phyloP scores from a whole-genome alignment of 2,329 filamentous ascomycete genomes.

The Clonostachys chloroleuca region DNA sequence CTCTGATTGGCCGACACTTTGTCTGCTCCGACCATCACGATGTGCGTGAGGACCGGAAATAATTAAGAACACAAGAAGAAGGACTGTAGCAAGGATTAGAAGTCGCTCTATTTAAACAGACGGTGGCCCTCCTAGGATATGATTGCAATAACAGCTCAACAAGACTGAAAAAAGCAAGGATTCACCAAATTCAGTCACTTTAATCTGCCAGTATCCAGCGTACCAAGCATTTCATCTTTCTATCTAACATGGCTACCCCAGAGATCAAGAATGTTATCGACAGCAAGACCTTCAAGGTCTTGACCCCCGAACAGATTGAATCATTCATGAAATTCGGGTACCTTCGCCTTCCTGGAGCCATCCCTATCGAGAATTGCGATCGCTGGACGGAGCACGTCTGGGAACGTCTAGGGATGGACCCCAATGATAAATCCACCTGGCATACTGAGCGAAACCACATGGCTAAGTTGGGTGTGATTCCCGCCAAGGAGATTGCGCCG shows the following conservation, averaged over 20 bases:
- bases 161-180: no score
- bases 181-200: no score
- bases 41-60: no score
- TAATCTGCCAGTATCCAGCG: no score
- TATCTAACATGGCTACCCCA: background rate
- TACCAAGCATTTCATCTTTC: no score
- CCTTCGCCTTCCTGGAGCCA: constrained; percentile 15
- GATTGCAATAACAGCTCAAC: no score
- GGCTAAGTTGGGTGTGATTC: constrained; percentile 53
- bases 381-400: constrained; percentile 43
- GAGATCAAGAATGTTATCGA: constrained; percentile 1
- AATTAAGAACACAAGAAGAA: no score
- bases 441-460: constrained; percentile 58
- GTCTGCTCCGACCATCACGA: no score
- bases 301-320: constrained; percentile 1
- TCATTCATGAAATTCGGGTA: constrained; percentile 34
- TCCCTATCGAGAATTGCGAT: constrained; percentile 18
- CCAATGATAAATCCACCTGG: constrained; percentile 63
- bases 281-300: constrained; percentile 1
- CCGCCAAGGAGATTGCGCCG: constrained; percentile 53
- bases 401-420: constrained; percentile 61
- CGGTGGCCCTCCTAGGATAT: no score
- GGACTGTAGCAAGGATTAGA: no score
- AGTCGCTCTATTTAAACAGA: no score
- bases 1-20: no score